phyloP scores from a whole-genome alignment of 306 rosid species.

The Inga oerstediana region DNA sequence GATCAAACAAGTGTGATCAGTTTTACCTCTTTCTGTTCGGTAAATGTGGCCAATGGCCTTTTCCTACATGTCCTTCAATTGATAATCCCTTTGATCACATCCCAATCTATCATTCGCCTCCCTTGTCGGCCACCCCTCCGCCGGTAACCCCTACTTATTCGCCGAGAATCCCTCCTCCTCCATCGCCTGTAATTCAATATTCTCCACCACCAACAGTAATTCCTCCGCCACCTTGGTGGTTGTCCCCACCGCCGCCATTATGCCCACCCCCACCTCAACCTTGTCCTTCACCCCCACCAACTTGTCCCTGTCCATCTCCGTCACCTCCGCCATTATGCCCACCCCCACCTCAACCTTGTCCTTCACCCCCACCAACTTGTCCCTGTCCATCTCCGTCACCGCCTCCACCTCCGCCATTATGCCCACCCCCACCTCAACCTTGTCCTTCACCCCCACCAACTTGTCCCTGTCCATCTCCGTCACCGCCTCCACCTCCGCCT shows the following conservation, averaged over 20 bases:
- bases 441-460: background rate
- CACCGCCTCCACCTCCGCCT: conserved; percentile 12
- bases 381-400: background rate
- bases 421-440: background rate
- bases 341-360: background rate
- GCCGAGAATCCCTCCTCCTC: background rate
- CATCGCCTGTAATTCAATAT: background rate
- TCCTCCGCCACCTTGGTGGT: background rate
- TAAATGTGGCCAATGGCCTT: conserved; percentile 71
- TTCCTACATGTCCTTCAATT: conserved; percentile 55
- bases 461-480: background rate
- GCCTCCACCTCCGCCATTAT: conserved; percentile 16
- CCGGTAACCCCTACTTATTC: background rate
- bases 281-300: background rate
- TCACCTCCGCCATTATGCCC: conserved; percentile 14
- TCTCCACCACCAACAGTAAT: background rate
- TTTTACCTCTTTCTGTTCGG: conserved; percentile 57
- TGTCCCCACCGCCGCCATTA: conserved; percentile 24
- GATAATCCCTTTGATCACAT: conserved; percentile 55
- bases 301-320: background rate
- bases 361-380: background rate
- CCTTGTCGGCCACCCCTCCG: background rate
- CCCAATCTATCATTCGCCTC: background rate
- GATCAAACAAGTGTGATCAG: conserved; percentile 53
- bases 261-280: background rate